Percentiles rank a stretch among this genome's conserved stretches.
These are phyloP conservation scores for Arabidopsis arenosa DNA, from an alignment of 345 rosid species.

Conservation along the genomic window DNA sequence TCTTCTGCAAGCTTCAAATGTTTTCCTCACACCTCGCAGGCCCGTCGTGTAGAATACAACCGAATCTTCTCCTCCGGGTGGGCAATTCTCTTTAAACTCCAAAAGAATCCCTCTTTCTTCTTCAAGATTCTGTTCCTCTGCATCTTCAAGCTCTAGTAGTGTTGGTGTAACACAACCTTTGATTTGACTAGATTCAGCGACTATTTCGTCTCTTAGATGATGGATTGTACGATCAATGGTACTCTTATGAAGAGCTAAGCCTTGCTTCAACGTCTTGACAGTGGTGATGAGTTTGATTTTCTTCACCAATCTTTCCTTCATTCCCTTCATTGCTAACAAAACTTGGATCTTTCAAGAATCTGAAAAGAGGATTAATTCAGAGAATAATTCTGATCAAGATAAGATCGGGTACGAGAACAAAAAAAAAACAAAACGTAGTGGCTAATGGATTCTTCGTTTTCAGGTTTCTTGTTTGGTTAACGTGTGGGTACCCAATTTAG, in stretches of 20 bases:
- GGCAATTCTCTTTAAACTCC: constrained; percentile 61
- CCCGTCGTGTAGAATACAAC: constrained; percentile 82
- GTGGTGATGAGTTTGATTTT: constrained; percentile 61
- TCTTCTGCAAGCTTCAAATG: constrained; percentile 75
- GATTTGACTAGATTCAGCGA: constrained; percentile 32
- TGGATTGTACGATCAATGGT: constrained; percentile 42
- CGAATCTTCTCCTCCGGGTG: constrained; percentile 69
- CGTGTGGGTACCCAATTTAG: constrained; percentile 43
- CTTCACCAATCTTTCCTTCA: constrained; percentile 71
- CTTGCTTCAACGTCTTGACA: constrained; percentile 48
- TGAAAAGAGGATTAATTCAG: constrained; percentile 6
- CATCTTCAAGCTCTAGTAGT: constrained; percentile 35
- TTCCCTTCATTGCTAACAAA: constrained; percentile 54
- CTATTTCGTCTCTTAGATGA: constrained; percentile 42
- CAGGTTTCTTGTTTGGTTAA: constrained; percentile 41
- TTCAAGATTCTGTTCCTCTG: constrained; percentile 37
- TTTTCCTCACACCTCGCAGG: constrained; percentile 77
- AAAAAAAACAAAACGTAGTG: constrained; percentile 13
- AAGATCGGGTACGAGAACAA: constrained; percentile 23
- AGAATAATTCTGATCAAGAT: constrained; percentile 28
- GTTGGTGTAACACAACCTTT: constrained; percentile 36
- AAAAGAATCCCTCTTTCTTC: constrained; percentile 40
- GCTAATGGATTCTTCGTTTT: constrained; percentile 9
- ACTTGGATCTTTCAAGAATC: constrained; percentile 32
- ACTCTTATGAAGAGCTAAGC: constrained; percentile 51